These are phyloP conservation scores for Candida verbasci DNA, from an alignment of 805 yeast genomes.

Conservation along the genomic window DNA sequence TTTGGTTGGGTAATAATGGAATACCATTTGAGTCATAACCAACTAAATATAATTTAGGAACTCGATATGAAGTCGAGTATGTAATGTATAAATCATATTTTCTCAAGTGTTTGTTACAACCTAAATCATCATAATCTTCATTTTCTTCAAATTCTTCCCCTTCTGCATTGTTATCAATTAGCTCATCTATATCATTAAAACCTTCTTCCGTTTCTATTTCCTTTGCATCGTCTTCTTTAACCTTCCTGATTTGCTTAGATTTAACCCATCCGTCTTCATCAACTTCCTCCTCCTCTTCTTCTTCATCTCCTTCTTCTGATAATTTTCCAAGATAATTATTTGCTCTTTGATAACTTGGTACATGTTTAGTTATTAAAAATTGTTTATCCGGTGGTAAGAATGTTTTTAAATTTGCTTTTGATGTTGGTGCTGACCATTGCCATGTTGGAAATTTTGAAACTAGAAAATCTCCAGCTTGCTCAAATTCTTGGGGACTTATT, in stretches of 20 bases:
- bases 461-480: slow-evolving; percentile 88
- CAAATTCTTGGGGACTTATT: slow-evolving; percentile 93
- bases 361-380: slow-evolving; percentile 81
- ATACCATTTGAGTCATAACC: slow-evolving; percentile 82
- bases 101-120: slow-evolving; percentile 41
- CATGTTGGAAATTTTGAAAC: slow-evolving; percentile 94
- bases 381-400: slow-evolving; percentile 88
- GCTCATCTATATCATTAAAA: slow-evolving; percentile 45
- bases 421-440: slow-evolving; percentile 62
- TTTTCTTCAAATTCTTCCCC: slow-evolving; percentile 20
- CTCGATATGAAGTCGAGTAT: slow-evolving; percentile 92
- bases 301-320: slow-evolving; percentile 47
- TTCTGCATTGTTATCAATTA: slow-evolving; percentile 42
- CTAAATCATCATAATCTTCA: slow-evolving; percentile 30
- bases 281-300: slow-evolving; percentile 32
- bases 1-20: slow-evolving; percentile 80
- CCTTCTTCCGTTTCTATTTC: slow-evolving; percentile 22
- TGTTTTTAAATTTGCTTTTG: slow-evolving; percentile 42
- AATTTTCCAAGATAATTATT: slow-evolving; percentile 44
- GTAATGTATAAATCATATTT: slow-evolving; percentile 86
- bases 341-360: slow-evolving; percentile 80
- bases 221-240: slow-evolving; percentile 4
- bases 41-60: slow-evolving; percentile 88
- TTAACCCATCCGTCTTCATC: slow-evolving; percentile 59
- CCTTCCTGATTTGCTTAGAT: slow-evolving; percentile 11